phyloP scores from a whole-genome alignment of 73 alveolate genomes.

The Paramecium biaurelia region DNA sequence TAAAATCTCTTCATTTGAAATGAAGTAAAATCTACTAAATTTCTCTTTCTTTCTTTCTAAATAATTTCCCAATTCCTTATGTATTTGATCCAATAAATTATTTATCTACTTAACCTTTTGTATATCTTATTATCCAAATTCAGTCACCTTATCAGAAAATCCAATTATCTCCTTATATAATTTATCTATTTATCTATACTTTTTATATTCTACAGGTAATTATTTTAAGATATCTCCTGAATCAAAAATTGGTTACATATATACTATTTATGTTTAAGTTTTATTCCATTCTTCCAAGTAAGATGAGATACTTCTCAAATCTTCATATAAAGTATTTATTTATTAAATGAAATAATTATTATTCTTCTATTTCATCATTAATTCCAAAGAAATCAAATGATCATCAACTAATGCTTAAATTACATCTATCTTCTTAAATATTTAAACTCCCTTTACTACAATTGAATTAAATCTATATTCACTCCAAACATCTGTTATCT shows the following conservation, averaged over 20 bases:
- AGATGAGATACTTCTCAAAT: neutral
- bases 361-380: neutral
- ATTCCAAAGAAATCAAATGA: neutral
- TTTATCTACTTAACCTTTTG: neutral
- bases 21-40: neutral
- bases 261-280: neutral
- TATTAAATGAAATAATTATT: neutral
- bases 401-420: neutral
- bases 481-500: neutral
- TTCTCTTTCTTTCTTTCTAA: constrained; percentile 10
- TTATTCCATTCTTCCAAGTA: constrained; percentile 6
- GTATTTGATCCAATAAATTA: neutral
- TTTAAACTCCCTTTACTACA: neutral
- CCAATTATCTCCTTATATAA: neutral
- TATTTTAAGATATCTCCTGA: neutral
- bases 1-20: neutral
- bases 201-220: constrained; percentile 35
- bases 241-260: constrained; percentile 18
- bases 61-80: neutral
- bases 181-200: neutral
- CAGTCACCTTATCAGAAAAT: neutral
- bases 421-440: neutral
- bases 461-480: neutral
- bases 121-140: neutral
- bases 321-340: neutral